Percentiles rank a stretch among this genome's conserved stretches.
Evolutionary conservation across 225 moss, liverwort and hornwort species (phyloP).

Genomic region (Anthoceros angustus): DNA sequence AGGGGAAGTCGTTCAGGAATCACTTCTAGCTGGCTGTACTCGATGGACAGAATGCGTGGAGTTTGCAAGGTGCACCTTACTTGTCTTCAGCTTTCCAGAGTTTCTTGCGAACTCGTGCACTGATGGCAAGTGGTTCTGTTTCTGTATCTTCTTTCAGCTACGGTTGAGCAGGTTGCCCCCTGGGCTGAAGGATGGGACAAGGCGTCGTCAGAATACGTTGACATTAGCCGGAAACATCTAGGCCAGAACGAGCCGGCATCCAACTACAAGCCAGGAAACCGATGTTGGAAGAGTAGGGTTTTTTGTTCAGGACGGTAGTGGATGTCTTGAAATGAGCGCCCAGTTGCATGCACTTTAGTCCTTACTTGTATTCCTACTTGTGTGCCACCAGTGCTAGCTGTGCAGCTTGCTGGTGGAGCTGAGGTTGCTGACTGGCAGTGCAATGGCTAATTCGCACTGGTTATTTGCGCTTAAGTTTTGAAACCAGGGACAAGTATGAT

Average conservation of each 20-base stretch:
- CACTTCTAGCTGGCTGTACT: background rate
- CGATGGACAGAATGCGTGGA: background rate
- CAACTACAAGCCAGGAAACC: background rate
- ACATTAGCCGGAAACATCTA: background rate
- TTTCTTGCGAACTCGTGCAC: background rate
- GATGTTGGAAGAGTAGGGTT: background rate
- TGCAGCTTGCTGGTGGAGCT: no score
- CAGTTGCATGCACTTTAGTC: no score
- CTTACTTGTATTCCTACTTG: background rate
- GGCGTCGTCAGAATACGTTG: background rate
- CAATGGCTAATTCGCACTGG: no score
- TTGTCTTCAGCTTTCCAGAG: background rate
- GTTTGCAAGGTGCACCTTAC: background rate
- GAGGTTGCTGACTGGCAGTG: no score
- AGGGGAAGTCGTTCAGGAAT: background rate
- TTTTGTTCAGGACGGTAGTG: background rate
- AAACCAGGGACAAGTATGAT: no score
- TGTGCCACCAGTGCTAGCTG: no score
- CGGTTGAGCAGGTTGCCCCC: background rate
- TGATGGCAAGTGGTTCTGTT: background rate
- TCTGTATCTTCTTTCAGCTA: background rate
- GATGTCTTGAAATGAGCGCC: background rate
- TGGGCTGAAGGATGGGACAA: conserved; percentile 3
- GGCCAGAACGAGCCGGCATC: background rate
- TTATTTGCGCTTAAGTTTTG: background rate